Base-by-base conservation (phyloP, 768 basidiomycete species). In the Tulasnella sp. region DNA sequence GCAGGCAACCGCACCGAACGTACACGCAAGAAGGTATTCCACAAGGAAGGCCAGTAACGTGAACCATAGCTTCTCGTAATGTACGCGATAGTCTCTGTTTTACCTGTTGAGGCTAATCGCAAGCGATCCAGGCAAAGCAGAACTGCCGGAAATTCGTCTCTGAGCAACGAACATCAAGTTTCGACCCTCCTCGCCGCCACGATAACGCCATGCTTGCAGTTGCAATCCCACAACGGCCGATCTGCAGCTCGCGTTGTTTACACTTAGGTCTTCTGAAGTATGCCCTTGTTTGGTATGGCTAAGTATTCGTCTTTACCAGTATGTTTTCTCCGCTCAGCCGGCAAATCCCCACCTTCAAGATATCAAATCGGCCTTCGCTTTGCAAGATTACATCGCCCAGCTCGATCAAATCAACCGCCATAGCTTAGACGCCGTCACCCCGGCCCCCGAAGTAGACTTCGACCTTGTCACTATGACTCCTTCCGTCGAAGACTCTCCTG, bases 351-450 rank as follows among this genome's bases (percentile, higher is more conserved):
- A 81, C 14, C 80, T 86, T 68, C 81, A 82, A 14, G 79, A 81
- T 10, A 81, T 97, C 40, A 93, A 97, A 86, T 96, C 94, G 84
- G 94, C 96, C 0, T 98, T 97, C 84, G 95, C 97, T 84, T 89
- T 97, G 9, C 95, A 97, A 83, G 97, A 99, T 84, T 97, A 96
- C 86, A 94, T 99, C 71, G 92, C 95, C 1, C 88, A 94, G 40
- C 90, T 97, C 81, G 94, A 97, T 79, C 91, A 93, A 21, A 87
- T 90, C 38, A 92, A 98, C 86, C 93, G 95, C 0, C 95, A 97
- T 85, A 93, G 98, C 84, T 93, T 99, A 27, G 90, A 94, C 56
- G 85, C 89, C 9, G 93, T 99, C 58, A 91, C 96, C 0, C 88
- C 92, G 42, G 85, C 97, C 0, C 97, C 97, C 7, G 92, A 88